These are phyloP conservation scores for Leptodermis oblonga DNA, from an alignment of 257 asterid species.

Conservation along the genomic window DNA sequence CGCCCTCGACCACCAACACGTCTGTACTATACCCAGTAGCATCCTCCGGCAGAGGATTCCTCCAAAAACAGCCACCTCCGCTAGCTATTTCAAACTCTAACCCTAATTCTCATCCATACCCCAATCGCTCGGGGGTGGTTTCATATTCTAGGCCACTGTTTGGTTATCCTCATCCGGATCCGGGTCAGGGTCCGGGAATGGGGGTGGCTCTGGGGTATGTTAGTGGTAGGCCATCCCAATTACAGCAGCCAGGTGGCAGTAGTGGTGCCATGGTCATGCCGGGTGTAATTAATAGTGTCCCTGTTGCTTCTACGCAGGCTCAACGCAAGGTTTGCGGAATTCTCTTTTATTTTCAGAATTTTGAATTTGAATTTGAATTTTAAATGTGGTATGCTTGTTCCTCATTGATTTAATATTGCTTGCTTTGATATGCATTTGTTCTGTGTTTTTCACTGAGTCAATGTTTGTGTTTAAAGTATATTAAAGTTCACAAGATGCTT, in stretches of 20 bases:
- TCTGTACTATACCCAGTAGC: constrained; percentile 58
- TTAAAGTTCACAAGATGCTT: neutral
- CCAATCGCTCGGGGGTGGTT: constrained; percentile 27
- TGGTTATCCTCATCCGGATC: constrained; percentile 51
- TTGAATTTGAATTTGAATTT: neutral
- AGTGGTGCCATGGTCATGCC: constrained; percentile 32
- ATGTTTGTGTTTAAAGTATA: neutral
- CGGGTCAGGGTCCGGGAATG: constrained; percentile 34
- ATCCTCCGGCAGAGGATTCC: constrained; percentile 58
- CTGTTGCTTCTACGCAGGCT: constrained; percentile 39
- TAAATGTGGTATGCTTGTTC: neutral
- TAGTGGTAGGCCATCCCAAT: constrained; percentile 36
- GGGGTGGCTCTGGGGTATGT: constrained; percentile 21
- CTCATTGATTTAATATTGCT: neutral
- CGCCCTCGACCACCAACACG: constrained; percentile 32
- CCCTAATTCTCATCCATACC: constrained; percentile 15
- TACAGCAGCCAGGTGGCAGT: constrained; percentile 36
- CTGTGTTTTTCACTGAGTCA: neutral
- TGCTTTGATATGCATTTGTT: neutral
- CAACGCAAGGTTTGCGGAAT: constrained; percentile 38
- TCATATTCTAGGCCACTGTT: constrained; percentile 40
- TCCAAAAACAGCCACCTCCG: constrained; percentile 35
- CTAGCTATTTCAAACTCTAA: constrained; percentile 4
- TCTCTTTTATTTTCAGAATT: neutral
- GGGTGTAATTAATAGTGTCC: constrained; percentile 49